A percentile compares a stretch with the other conserved stretches of the same genome.
Conservation (phyloP, 176 grass and related monocot species). For the Rhipidocladum racemiflorum region DNA sequence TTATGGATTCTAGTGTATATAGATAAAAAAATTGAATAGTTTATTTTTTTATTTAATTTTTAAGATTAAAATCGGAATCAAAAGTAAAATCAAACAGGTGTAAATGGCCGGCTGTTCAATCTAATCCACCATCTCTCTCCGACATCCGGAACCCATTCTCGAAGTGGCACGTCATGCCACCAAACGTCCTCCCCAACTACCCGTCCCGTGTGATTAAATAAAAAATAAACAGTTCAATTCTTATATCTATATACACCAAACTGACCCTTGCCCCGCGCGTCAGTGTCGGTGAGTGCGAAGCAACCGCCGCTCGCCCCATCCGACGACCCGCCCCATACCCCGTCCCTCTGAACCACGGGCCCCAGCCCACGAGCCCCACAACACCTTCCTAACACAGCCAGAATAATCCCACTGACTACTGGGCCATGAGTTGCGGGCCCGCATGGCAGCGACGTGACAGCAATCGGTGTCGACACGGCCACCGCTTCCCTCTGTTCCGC, state of each 20-base stretch:
- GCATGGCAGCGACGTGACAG: not conserved
- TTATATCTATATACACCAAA: no score
- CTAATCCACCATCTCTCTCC: no score
- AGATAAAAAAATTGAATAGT: no score
- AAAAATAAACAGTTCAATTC: no score
- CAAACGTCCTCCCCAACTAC: not conserved
- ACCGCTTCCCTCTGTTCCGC: not conserved
- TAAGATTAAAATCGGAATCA: no score
- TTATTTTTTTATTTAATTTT: no score
- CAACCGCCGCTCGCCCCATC: slow-evolving; percentile 19
- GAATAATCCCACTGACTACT: not conserved
- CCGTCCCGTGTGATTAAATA: not conserved
- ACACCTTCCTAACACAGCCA: accelerated
- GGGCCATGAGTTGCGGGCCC: accelerated
- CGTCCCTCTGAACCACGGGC: not conserved
- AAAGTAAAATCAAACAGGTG: no score
- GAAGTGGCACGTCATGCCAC: no score
- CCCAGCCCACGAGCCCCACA: not conserved
- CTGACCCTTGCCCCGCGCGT: slow-evolving; percentile 1
- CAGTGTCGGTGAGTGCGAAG: not conserved
- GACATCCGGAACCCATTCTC: no score
- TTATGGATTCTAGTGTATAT: no score
- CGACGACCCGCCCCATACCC: not conserved
- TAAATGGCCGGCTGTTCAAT: no score
- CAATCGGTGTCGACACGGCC: no score